phyloP scores from a whole-genome alignment of 306 rosid genomes.

The Sicyos edulis region DNA sequence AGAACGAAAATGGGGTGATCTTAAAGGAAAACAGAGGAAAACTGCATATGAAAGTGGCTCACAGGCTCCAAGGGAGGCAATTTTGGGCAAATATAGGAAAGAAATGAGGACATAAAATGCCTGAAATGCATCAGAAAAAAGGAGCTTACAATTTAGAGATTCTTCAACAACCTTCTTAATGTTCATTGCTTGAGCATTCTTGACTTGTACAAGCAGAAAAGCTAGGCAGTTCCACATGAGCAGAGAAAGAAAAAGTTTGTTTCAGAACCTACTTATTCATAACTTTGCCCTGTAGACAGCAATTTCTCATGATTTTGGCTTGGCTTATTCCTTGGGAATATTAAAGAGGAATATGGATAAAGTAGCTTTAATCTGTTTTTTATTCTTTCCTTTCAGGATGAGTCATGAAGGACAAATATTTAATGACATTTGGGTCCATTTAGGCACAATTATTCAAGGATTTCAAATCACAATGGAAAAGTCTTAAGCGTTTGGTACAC shows the following conservation, averaged over 20 bases:
- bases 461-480: constrained; percentile 19
- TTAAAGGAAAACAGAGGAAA: not conserved
- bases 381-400: constrained; percentile 45
- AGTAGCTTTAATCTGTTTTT: constrained; percentile 22
- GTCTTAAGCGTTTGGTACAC: not conserved
- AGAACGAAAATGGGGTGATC: constrained; percentile 4
- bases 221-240: constrained; percentile 19
- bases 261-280: constrained; percentile 5
- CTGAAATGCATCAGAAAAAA: constrained; percentile 8
- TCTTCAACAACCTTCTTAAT: constrained; percentile 16
- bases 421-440: constrained; percentile 22
- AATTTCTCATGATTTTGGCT: constrained; percentile 14
- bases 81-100: not conserved
- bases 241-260: constrained; percentile 10
- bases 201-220: constrained; percentile 21
- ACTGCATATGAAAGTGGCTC: constrained; percentile 7
- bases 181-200: constrained; percentile 17
- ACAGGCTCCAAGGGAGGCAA: not conserved
- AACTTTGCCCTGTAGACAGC: constrained; percentile 21
- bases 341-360: constrained; percentile 15
- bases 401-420: constrained; percentile 26
- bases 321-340: constrained; percentile 6
- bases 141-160: constrained; percentile 8
- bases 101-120: constrained; percentile 3
- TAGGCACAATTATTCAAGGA: constrained; percentile 8